Conservation (phyloP, 257 asterid species). For the Ballota nigra region DNA sequence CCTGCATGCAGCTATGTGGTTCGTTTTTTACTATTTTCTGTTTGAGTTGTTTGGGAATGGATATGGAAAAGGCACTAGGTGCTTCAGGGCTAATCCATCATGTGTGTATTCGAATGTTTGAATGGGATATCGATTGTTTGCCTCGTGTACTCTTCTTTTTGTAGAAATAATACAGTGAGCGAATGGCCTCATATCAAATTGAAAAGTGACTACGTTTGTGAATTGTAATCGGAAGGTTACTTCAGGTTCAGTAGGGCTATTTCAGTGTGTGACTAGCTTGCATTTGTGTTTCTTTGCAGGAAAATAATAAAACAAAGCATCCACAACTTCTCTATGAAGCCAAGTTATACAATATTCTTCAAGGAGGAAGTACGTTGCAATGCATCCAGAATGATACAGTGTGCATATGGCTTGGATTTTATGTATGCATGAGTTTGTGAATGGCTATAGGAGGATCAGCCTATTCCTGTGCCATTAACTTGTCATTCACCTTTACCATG, state of each 20-base stretch:
- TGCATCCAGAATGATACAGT: constrained; percentile 15
- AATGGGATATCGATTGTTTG: background rate
- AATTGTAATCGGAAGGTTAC: background rate
- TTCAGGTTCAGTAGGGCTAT: background rate
- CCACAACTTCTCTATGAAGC: constrained; percentile 96
- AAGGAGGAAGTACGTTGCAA: constrained; percentile 86
- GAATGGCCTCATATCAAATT: background rate
- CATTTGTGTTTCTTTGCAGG: constrained; percentile 50
- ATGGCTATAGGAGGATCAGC: background rate
- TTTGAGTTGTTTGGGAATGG: constrained; percentile 2
- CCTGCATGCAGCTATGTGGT: constrained; percentile 28
- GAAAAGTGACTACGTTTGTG: background rate
- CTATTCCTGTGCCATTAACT: background rate
- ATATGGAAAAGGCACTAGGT: background rate
- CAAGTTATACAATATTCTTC: constrained; percentile 81
- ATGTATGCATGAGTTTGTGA: constrained; percentile 21
- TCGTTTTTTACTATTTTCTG: background rate
- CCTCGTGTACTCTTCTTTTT: background rate
- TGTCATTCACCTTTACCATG: background rate
- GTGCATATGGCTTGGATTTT: constrained; percentile 23
- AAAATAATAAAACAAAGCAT: constrained; percentile 86
- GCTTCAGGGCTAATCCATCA: background rate
- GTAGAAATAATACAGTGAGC: background rate
- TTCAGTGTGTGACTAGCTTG: background rate
- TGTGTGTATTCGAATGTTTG: background rate